Evolutionary conservation across 192 early-diverging fungal genomes (phyloP).

Genomic region (Tieghemiomyces parasiticus): DNA sequence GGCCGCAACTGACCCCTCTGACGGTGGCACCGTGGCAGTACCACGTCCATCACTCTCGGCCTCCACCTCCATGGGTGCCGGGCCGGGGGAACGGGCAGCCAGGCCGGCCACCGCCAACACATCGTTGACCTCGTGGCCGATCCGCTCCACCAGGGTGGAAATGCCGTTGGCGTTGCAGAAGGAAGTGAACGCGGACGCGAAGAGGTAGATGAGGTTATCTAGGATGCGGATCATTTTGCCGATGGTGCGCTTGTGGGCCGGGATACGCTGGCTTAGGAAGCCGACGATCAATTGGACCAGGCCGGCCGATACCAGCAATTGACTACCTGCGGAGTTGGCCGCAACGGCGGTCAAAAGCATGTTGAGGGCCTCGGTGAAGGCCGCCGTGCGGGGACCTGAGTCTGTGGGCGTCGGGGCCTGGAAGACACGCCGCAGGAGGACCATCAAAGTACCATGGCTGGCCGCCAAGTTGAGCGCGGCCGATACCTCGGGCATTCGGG

Average conservation of each 20-base stretch:
- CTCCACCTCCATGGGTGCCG: conserved; percentile 19
- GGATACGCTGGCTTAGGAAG: conserved; percentile 46
- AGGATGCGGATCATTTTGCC: conserved; percentile 62
- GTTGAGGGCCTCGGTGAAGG: conserved; percentile 76
- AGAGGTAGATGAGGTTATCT: conserved; percentile 69
- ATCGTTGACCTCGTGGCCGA: conserved; percentile 34
- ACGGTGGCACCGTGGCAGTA: too few relatives aligned
- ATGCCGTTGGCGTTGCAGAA: conserved; percentile 78
- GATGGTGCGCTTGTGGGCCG: conserved; percentile 37
- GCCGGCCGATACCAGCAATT: conserved; percentile 83
- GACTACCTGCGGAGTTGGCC: conserved; percentile 66
- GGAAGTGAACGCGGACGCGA: conserved; percentile 52
- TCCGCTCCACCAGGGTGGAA: conserved; percentile 56
- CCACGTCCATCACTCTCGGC: not conserved
- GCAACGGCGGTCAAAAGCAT: conserved; percentile 61
- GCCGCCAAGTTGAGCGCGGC: conserved; percentile 81
- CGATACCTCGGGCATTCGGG: conserved; percentile 60
- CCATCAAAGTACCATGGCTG: conserved; percentile 84
- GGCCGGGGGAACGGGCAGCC: conserved; percentile 12
- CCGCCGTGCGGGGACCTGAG: conserved; percentile 27
- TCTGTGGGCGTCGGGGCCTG: too few relatives aligned
- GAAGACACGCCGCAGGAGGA: conserved; percentile 60
- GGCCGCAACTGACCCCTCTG: too few relatives aligned
- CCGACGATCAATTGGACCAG: conserved; percentile 67
- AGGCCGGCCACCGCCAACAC: conserved; percentile 17